Base-by-base conservation (phyloP, 345 rosid species). In the Noccaea bulbosa region DNA sequence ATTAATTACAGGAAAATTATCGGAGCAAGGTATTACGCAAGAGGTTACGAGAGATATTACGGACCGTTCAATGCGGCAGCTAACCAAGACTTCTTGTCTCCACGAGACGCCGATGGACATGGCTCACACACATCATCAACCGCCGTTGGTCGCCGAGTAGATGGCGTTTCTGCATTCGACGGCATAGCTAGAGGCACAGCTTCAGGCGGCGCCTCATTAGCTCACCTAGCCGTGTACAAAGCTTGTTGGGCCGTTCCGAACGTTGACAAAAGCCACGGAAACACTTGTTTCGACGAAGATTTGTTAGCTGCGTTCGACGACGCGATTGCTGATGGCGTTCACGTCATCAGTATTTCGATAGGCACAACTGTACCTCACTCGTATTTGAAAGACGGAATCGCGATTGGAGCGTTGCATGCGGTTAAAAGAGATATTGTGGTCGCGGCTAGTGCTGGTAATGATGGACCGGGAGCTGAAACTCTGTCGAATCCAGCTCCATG, bases 121-220 rank as follows among this genome's bases (percentile, higher is more conserved):
- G 96, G 96, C 7, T 79, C 90, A 27, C 96, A 91, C 77, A 84
- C 88, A 0, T 84, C 96, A 1, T 91, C 97, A 66, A 91, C 81
- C 0, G 91, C 78, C 0, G 87, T 82, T 1, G 93, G 96, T 0
- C 73, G 78, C 12, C 74, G 52, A 11, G 91, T 91, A 6, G 59
- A 39, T 0, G 32, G 67, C 0, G 81, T 72, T 2, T 75, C 82
- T 0, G 81, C 83, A 20, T 66, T 80, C 0, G 88, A 85, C 2
- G 89, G 93, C 4, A 82, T 80, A 0, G 96, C 85, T 2, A 11
- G 4, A n/a, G 98, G 98, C 35, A 82, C 87, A 0, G 86, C 88
- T 40, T 73, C 82, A 0, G 98, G 92, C 0, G 92, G 94, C 0
- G 93, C 96, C 0, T 88, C 96, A 0, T 44, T 79, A 0, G 91